phyloP scores from a whole-genome alignment of 495 filamentous ascomycete species.

The Podospora conica region DNA sequence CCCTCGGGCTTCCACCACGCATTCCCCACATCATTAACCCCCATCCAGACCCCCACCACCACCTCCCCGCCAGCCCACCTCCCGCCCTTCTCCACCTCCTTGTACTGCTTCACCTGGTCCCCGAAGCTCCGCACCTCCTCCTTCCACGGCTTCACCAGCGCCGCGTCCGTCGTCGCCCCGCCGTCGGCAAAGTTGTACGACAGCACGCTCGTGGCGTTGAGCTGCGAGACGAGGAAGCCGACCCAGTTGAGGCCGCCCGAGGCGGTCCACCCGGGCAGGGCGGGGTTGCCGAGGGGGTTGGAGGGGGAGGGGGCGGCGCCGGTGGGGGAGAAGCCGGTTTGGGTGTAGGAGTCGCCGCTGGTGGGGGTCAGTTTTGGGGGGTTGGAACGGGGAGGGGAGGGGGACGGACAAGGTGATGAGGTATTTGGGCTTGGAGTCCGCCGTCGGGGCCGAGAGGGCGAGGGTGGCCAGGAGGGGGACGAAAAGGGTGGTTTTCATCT shows the following conservation, averaged over 20 bases:
- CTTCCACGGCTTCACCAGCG: conserved; percentile 42
- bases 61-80: conserved; percentile 56
- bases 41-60: conserved; percentile 68
- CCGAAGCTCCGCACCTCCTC: conserved; percentile 51
- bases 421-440: conserved; percentile 16
- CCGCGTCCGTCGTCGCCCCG: conserved; percentile 61
- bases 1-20: conserved; percentile 46
- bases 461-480: background rate
- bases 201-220: conserved; percentile 53
- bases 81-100: conserved; percentile 23
- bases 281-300: conserved; percentile 75
- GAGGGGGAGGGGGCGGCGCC: conserved; percentile 51
- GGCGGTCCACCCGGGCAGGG: conserved; percentile 54
- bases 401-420: conserved; percentile 29
- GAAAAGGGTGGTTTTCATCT: background rate
- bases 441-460: background rate
- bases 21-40: conserved; percentile 74
- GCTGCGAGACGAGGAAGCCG: conserved; percentile 54
- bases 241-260: conserved; percentile 63
- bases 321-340: conserved; percentile 58
- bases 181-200: conserved; percentile 66
- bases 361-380: background rate
- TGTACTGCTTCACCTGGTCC: conserved; percentile 46
- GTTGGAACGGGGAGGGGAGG: background rate
- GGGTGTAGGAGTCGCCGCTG: conserved; percentile 50